Base-by-base conservation (phyloP, 2,329 filamentous ascomycete species). In the Aureobasidium sp. region DNA sequence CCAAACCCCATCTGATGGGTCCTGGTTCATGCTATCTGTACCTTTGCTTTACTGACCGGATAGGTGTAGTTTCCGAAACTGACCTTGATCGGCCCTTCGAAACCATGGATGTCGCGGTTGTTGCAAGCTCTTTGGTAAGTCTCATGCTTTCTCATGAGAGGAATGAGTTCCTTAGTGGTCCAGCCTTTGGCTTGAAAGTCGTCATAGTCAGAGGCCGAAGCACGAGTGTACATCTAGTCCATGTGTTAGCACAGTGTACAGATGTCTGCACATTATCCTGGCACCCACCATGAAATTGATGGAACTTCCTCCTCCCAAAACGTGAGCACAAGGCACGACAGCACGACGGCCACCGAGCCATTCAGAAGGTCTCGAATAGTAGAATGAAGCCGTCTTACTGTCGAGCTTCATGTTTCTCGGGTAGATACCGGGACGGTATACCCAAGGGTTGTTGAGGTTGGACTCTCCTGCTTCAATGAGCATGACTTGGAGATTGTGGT, bases 111-210 rank as follows among this genome's bases (percentile, higher is more conserved):
- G 11, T 89, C 86, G 65, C 82, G 81, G 67, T 80, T 80, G 65
- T 79, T 76, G 70, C 72, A 76, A 12, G 76, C 68, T 51, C 75
- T 72, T 66, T 91, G 88, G 68, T 91, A 91, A 0, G 88, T 91
- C 76, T 91, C 88, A 64, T 90, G 86, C 78, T 91, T 91, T 77
- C 78, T 87, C 88, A 91, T 91, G 22, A 91, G 78, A 0, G 88
- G 88, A 5, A 91, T 75, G 5, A 91, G 80, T 64, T 91, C 87
- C 72, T 90, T 83, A 3, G 88, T 90, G 9, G 81, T 85, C 88
- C 88, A 91, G n/a, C 88, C 88, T 72, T 89, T 86, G 59, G 87
- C 84, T 69, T 90, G 86, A 75, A 90, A 91, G 74, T 90, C 88
- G 69, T 91, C 88, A 65, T 90, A 89, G 72, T 89, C 87, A 0